A percentile compares a stretch with the other conserved stretches of the same genome.
phyloP scores from a whole-genome alignment of 2,329 filamentous ascomycete genomes.

The Penicillium polonicum region DNA sequence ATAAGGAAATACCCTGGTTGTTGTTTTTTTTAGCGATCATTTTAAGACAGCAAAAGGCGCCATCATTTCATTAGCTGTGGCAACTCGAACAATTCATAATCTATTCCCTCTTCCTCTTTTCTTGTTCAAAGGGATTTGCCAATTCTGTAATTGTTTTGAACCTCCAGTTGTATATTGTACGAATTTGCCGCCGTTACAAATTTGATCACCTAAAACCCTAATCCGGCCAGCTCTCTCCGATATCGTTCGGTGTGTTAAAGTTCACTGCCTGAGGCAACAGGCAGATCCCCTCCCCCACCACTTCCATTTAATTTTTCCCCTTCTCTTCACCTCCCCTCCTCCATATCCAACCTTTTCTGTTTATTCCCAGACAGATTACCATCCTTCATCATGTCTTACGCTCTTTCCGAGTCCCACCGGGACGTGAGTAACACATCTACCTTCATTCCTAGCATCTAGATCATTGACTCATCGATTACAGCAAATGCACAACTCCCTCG shows the following conservation, averaged over 20 bases:
- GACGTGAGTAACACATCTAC: slow-evolving; percentile 51
- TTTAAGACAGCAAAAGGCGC: background rate
- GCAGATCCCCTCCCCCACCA: slow-evolving; percentile 25
- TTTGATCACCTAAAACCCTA: slow-evolving; percentile 5
- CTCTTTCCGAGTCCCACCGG: slow-evolving; percentile 64
- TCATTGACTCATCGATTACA: slow-evolving; percentile 47
- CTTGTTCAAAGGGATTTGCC: background rate
- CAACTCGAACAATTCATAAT: background rate
- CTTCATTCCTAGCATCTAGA: slow-evolving; percentile 12
- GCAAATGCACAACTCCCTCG: slow-evolving; percentile 94
- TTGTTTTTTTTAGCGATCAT: slow-evolving; percentile 5
- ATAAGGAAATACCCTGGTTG: slow-evolving; percentile 10
- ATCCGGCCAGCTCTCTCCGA: slow-evolving; percentile 9
- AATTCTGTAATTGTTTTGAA: background rate
- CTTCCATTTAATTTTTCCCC: slow-evolving; percentile 20
- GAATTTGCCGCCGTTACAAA: background rate
- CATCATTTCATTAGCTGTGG: background rate
- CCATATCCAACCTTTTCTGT: slow-evolving; percentile 7
- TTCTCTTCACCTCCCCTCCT: slow-evolving; percentile 9
- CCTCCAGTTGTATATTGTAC: no score
- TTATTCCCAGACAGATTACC: slow-evolving; percentile 12
- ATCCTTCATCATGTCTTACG: slow-evolving; percentile 53
- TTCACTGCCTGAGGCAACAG: slow-evolving; percentile 18
- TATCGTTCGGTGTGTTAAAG: slow-evolving; percentile 7
- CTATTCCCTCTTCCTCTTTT: background rate